A percentile compares a stretch with the other conserved stretches of the same genome.
phyloP scores from a whole-genome alignment of 2,329 filamentous ascomycete genomes.

The Cadophora malorum region DNA sequence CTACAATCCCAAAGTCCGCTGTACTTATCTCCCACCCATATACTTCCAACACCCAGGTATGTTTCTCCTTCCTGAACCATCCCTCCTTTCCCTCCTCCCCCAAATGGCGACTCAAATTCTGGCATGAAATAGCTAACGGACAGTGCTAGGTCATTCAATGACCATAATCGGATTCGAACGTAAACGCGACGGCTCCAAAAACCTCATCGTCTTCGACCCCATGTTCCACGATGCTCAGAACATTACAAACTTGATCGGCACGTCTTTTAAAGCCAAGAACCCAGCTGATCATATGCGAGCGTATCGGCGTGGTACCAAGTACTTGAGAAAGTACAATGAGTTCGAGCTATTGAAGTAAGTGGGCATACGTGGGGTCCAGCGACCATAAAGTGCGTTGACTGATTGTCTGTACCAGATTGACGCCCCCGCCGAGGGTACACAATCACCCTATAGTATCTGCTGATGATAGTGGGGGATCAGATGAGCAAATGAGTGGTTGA shows the following conservation, averaged over 20 bases:
- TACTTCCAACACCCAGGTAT: slow-evolving; percentile 85
- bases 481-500: background rate
- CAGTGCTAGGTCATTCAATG: slow-evolving; percentile 89
- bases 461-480: background rate
- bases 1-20: slow-evolving; percentile 65
- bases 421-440: slow-evolving; percentile 13
- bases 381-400: background rate
- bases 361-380: background rate
- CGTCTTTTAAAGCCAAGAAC: slow-evolving; percentile 52
- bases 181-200: slow-evolving; percentile 64
- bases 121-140: background rate
- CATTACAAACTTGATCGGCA: slow-evolving; percentile 64
- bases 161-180: slow-evolving; percentile 87
- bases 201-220: slow-evolving; percentile 88
- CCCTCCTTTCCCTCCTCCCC: background rate
- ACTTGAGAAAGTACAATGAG: slow-evolving; percentile 72
- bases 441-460: background rate
- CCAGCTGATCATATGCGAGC: slow-evolving; percentile 66
- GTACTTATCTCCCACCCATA: slow-evolving; percentile 79
- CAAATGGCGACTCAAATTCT: background rate
- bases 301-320: slow-evolving; percentile 74
- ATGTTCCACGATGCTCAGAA: slow-evolving; percentile 74
- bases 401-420: slow-evolving; percentile 2
- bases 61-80: background rate
- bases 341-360: slow-evolving; percentile 81